Evolutionary conservation across 441 rosid genomes (phyloP), one percentile per base, ranked within the genome.

Genomic region (Metrosideros polymorpha): DNA sequence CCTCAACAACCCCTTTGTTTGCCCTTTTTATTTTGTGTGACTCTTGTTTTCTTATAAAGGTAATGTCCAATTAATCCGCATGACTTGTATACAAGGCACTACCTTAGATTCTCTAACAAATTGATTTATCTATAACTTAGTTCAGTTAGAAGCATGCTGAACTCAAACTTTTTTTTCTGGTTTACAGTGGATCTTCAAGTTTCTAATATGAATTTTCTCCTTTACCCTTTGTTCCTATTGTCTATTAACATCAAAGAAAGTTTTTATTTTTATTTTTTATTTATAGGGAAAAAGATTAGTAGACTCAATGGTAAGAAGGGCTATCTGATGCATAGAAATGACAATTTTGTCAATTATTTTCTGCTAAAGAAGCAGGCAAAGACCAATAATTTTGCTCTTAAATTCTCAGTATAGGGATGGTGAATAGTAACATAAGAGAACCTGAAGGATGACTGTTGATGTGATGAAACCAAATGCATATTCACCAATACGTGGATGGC

Each of bases 401-500:
- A 71, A 71, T 71, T 71, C n/a, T 71, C 47, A 35, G 47, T 22
- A 71, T 19, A 71, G 15, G 15, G 79, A 71, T 39, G n/a, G 9
- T 71, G 79, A 89, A 85, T 24, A 39, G 18, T 3, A 45, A 82
- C 7, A 59, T 12, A 82, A 56, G 42, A 84, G 22, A 75, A 96
- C 99, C 98, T 97, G 98, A 87, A 96, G 98, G 88, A 90, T 88
- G 76, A 96, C 94, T 17, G 99, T 92, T 25, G 98, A 97, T 88
- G 98, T 96, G 88, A 97, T 97, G 85, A 97, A 96, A 83, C 99
- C 98, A 91, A 97, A 97, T 27, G 98, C 99, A 85, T 96, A 97
- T 94, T 97, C 99, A 49, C 98, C 99, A 88, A 94, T 86, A 82
- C 98, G 98, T 83, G 99, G 99, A 88, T 97, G 99, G 42, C 95